A percentile compares a stretch with the other conserved stretches of the same genome.
phyloP scores from a whole-genome alignment of 2,329 filamentous ascomycete species.

The Pseudogymnoascus sp. region DNA sequence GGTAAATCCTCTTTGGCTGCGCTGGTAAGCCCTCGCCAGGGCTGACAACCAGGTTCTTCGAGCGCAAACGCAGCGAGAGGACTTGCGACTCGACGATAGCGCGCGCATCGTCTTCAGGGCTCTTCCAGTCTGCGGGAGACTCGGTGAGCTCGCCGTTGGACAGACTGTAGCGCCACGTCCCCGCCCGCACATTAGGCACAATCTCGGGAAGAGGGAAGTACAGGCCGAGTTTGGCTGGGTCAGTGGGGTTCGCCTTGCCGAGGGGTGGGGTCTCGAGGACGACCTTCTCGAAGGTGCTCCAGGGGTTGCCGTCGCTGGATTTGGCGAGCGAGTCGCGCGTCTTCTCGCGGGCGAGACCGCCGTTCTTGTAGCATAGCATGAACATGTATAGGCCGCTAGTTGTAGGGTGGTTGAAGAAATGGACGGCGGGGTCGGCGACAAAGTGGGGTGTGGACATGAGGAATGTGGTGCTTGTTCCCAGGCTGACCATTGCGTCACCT shows the following conservation, averaged over 20 bases:
- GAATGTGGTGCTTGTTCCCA: conserved; percentile 94
- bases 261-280: conserved; percentile 63
- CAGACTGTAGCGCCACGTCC: conserved; percentile 76
- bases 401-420: conserved; percentile 97
- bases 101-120: conserved; percentile 65
- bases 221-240: conserved; percentile 75
- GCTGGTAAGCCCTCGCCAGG: conserved; percentile 54
- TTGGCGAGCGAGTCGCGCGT: conserved; percentile 72
- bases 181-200: conserved; percentile 79
- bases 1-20: conserved; percentile 83
- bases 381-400: conserved; percentile 94
- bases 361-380: conserved; percentile 99
- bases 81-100: conserved; percentile 92
- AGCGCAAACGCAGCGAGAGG: conserved; percentile 80
- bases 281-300: conserved; percentile 72
- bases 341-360: conserved; percentile 82
- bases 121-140: conserved; percentile 38
- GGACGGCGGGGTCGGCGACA: conserved; percentile 80
- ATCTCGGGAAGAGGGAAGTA: conserved; percentile 95
- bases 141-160: conserved; percentile 35
- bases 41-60: conserved; percentile 61
- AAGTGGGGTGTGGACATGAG: conserved; percentile 94
- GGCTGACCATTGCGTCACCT: conserved; percentile 85
- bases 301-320: conserved; percentile 46
- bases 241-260: conserved; percentile 45